Base-by-base conservation (phyloP, 345 rosid species). In the Euphorbia lathyris region DNA sequence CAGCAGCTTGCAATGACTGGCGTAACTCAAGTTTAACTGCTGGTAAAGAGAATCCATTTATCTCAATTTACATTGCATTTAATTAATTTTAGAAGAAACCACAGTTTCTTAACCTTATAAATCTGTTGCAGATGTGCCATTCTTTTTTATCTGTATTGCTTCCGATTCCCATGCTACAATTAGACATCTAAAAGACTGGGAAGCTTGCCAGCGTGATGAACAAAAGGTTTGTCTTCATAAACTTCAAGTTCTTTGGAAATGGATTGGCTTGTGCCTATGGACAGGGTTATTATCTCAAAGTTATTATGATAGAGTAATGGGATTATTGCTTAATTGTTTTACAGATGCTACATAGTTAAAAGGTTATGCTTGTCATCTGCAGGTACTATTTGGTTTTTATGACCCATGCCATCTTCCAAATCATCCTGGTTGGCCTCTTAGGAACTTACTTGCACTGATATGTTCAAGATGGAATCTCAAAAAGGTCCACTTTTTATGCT, bases 401-500 rank as follows among this genome's bases (percentile, higher is more conserved):
- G 97, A 95, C 58, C 97, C 97, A 5, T 92, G 97, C 67, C 91
- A 95, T 80, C 96, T 91, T 81, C 89, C 86, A 56, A 88, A 70
- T 70, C 83, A 90, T 66, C 99, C 99, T 64, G 97, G 99, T 22
- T 95, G 99, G 99, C 97, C 97, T 68, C 93, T 95, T 71, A 90
- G 97, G 69, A 95, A 92, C 83, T 87, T 86, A 77, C 84, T 92
- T 3, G 90, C 91, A 19, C 86, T 92, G 71, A 87, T 95, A 75
- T 83, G 68, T 73, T 75, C 87, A 43, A 86, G 79, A 81, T 95
- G 99, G 97, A 85, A 87, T 58, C 83, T 87, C 26, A 83, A 88
- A 77, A 84, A 72, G 50, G 79, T 92, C 74, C 79, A 42, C 67
- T 92, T 90, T 75, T 83, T 95, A 11, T 88, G 97, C 87, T 92